Evolutionary conservation across 768 basidiomycete genomes (phyloP).

Genomic region (Tubosaeta sp.): DNA sequence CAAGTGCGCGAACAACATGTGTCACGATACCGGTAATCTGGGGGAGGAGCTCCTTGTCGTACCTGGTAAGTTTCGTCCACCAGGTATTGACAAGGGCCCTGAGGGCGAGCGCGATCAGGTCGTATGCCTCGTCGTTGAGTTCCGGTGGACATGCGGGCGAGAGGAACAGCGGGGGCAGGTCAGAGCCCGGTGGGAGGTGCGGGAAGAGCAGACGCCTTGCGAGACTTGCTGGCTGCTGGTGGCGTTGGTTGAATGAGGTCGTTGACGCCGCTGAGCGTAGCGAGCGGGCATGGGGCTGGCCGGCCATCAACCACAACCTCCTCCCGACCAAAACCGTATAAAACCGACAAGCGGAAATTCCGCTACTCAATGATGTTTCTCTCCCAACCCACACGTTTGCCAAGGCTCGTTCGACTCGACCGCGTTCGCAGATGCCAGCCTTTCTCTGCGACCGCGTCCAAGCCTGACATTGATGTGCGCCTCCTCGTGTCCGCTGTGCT

Average conservation of each 20-base stretch:
- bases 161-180: slow-evolving; percentile 52
- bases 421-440: slow-evolving; percentile 7
- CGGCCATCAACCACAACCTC: not conserved
- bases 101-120: slow-evolving; percentile 74
- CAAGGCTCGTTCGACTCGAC: slow-evolving; percentile 4
- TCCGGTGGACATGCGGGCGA: slow-evolving; percentile 44
- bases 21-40: slow-evolving; percentile 59
- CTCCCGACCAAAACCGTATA: slow-evolving; percentile 13
- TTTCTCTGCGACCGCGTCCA: slow-evolving; percentile 13
- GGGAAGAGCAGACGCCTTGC: slow-evolving; percentile 66
- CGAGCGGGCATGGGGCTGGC: slow-evolving; percentile 11
- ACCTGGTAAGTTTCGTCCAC: slow-evolving; percentile 81
- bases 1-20: slow-evolving; percentile 55
- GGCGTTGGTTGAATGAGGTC: slow-evolving; percentile 14
- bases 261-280: slow-evolving; percentile 23
- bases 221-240: slow-evolving; percentile 35
- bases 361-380: slow-evolving; percentile 18
- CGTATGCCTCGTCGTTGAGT: slow-evolving; percentile 56
- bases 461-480: slow-evolving; percentile 52
- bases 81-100: slow-evolving; percentile 78
- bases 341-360: slow-evolving; percentile 15
- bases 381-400: slow-evolving; percentile 9
- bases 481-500: not conserved
- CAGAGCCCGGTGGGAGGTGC: slow-evolving; percentile 36
- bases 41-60: slow-evolving; percentile 79